phyloP scores from a whole-genome alignment of 108 stramenopile species.

The Cylindrotheca fusiformis region DNA sequence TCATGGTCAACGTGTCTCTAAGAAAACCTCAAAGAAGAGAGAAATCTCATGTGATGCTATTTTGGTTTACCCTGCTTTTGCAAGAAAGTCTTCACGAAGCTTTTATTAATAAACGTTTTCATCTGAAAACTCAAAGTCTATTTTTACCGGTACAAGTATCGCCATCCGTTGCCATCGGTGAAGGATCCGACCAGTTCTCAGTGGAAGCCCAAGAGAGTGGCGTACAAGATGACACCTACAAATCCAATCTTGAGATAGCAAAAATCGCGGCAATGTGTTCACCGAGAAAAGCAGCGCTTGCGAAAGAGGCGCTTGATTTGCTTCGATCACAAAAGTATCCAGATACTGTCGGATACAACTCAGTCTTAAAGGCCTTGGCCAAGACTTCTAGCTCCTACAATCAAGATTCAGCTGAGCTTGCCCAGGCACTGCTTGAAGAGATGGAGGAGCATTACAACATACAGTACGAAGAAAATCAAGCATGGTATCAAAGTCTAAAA shows the following conservation, averaged over 20 bases:
- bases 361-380: slow-evolving; percentile 24
- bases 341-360: slow-evolving; percentile 45
- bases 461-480: neutral
- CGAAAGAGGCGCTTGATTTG: slow-evolving; percentile 5
- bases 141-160: too few species aligned
- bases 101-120: too few species aligned
- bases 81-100: too few species aligned
- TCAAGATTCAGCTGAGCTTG: neutral
- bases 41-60: too few species aligned
- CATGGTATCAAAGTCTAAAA: neutral
- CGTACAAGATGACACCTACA: neutral
- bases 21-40: too few species aligned
- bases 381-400: slow-evolving; percentile 5
- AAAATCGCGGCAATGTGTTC: neutral
- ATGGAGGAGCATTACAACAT: neutral
- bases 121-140: too few species aligned
- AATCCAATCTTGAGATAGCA: neutral
- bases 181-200: too few species aligned
- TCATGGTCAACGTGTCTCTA: too few species aligned
- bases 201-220: too few species aligned
- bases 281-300: neutral
- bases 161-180: too few species aligned
- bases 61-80: too few species aligned
- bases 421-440: neutral
- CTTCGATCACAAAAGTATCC: slow-evolving; percentile 27